Evolutionary conservation across 805 yeast species (phyloP).

Genomic region (Candida caryicola): DNA sequence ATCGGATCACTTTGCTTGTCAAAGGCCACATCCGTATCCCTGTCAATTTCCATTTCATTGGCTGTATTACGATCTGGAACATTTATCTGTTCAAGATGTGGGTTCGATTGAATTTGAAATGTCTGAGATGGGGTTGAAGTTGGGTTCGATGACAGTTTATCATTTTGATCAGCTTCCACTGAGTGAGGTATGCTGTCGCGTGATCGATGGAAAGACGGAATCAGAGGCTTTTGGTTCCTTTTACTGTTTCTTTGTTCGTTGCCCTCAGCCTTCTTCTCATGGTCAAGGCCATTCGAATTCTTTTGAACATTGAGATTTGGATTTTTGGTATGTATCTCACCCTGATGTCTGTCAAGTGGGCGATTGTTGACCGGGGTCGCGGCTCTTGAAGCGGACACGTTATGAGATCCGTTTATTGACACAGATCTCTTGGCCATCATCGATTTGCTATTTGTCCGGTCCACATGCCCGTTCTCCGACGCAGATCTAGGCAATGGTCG

Average conservation of each 20-base stretch:
- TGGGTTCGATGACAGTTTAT: neutral
- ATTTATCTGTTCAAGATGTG: constrained; percentile 1
- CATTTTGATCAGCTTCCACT: no score
- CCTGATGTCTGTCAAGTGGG: neutral
- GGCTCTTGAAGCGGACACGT: constrained; percentile 17
- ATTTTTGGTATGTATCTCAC: neutral
- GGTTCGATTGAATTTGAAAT: neutral
- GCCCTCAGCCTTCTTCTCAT: neutral
- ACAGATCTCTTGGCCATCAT: constrained; percentile 2
- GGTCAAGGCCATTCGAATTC: neutral
- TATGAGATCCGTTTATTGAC: constrained; percentile 1
- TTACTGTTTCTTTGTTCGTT: neutral
- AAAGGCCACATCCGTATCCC: constrained; percentile 8
- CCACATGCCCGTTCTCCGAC: constrained; percentile 12
- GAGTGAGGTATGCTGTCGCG: neutral
- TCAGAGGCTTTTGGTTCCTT: neutral
- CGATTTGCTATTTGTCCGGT: constrained; percentile 20
- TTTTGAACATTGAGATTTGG: neutral
- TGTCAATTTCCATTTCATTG: neutral
- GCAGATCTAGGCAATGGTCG: constrained; percentile 20
- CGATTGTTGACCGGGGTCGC: constrained; percentile 8
- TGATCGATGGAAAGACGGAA: neutral
- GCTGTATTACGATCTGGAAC: neutral
- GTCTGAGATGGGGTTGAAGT: no score
- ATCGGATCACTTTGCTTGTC: constrained; percentile 34